phyloP scores from a whole-genome alignment of 352 stramenopile species.

The Phytophthora ramorum region DNA sequence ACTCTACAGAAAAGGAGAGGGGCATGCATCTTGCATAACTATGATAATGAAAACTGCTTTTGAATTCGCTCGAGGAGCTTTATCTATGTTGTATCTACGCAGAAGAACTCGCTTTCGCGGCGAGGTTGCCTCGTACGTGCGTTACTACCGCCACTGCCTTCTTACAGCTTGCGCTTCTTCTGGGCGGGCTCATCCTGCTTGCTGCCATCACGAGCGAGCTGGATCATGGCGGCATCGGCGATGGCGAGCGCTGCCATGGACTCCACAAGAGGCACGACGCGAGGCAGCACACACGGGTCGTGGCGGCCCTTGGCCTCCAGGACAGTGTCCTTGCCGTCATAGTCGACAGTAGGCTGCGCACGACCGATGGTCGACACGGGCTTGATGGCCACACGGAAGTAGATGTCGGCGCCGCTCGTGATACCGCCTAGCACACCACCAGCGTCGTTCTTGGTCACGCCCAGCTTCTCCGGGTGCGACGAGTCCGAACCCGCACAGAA shows the following conservation, averaged over 20 bases:
- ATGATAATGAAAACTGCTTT: slow-evolving; percentile 39
- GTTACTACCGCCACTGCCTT: not conserved
- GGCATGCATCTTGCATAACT: slow-evolving; percentile 19
- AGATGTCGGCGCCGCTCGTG: slow-evolving; percentile 98
- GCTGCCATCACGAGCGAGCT: slow-evolving; percentile 90
- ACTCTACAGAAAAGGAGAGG: slow-evolving; percentile 1
- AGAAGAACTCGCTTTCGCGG: not conserved
- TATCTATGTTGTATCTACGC: slow-evolving; percentile 35
- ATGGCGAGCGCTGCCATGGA: slow-evolving; percentile 98
- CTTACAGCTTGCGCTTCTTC: slow-evolving; percentile 75
- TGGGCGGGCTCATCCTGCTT: slow-evolving; percentile 54
- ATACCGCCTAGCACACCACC: slow-evolving; percentile 98
- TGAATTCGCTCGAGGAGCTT: slow-evolving; percentile 25
- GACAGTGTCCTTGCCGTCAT: slow-evolving; percentile 95
- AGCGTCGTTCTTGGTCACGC: slow-evolving; percentile 88
- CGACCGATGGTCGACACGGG: slow-evolving; percentile 98
- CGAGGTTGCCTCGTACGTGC: not conserved
- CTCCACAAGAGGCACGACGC: slow-evolving; percentile 98
- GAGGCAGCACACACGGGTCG: slow-evolving; percentile 98
- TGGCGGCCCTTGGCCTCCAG: slow-evolving; percentile 98
- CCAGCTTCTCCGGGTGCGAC: slow-evolving; percentile 60
- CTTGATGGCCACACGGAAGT: slow-evolving; percentile 99
- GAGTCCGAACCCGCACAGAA: slow-evolving; percentile 83
- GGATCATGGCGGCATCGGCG: slow-evolving; percentile 96
- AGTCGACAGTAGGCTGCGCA: slow-evolving; percentile 94